Base-by-base conservation (phyloP, 1,284 basidiomycete species). In the Xerocomus nothofagi region DNA sequence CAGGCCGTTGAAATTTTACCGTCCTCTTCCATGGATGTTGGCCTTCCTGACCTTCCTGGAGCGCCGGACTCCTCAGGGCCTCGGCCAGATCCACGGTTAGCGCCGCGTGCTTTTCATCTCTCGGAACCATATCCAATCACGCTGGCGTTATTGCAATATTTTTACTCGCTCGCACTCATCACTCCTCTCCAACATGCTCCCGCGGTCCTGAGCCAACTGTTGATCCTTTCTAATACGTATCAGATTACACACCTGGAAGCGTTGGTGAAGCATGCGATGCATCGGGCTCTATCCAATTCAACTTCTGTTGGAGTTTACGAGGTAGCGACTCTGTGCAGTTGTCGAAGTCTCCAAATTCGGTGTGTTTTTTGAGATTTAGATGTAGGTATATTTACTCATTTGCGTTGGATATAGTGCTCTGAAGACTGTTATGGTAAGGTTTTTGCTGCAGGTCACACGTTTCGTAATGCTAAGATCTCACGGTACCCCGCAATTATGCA, bases 221-320 rank as follows among this genome's bases (percentile, higher is more conserved):
- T 98, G 49, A 78, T 97, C 48, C 75, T 98, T 14, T 80, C 91
- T 3, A 89, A 84, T 53, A 91, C 86, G 48, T 98, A 98, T 70
- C 75, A 83, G 33, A 77, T 98, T 46, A 69, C 78, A 2, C 85
- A 94, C 61, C 74, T 98, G 18, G 81, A 86, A 55, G 75, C 74
- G 10, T 77, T 96, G 27, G 91, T 93, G 12, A 88, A 88, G 56
- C 94, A 98, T 67, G 91, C 93, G 1, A 90, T 98, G 81, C 95
- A 98, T 63, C 81, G 86, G 29, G 82, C 88, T 15, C 71, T 98
- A 21, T 89, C 88, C 34, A 89, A 90, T 55, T 80, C 84, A 8
- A 91, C 87, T 8, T 91, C 90, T 12, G 89, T 95, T 9, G 91
- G 89, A 34, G 88, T 97, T 23, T 95, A 96, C 66, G 93, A 96